Evolutionary conservation across 441 rosid species (phyloP), one percentile per base, ranked within the genome.

Genomic region (Croton laevigatus): DNA sequence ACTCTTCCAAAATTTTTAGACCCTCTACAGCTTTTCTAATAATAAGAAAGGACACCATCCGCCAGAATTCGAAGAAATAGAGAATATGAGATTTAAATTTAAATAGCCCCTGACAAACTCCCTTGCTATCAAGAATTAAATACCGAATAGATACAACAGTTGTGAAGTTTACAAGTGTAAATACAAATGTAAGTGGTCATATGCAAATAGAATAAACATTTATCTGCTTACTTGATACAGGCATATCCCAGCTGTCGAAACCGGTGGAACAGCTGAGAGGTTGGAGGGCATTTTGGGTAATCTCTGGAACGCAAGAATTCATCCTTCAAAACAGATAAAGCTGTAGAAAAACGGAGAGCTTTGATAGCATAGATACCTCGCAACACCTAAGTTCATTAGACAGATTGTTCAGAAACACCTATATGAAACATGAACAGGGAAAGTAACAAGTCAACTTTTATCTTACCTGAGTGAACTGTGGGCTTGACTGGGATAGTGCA

Each of bases 221-320:
- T 9, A 70, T 72, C 69, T 59, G 67, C 92, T 80, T 85, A 96
- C 99, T 81, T 91, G 81, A 91, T 93, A 75, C 98, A 91, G 34
- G 99, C 97, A 88, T 93, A 88, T 83, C 99, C 98, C 87, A 96
- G 81, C 71, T 93, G 97, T 69, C 96, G 88, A 80, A 93, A 93
- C 74, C 89, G 89, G 82, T 96, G 93, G 85, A 96, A 96, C 85
- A 96, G 75, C 74, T 81, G 94, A 63, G 99, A 91, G 59, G 98
- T 90, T 76, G 94, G 96, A 59, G 97, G 96, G 74, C 98, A 96
- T 70, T 93, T 93, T 72, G 99, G 99, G 80, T 96, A 91, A 86
- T 96, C 97, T 88, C 99, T 87, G 53, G 99, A 96, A 36, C 98
- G 97, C 80, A 89, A 77, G 79, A 96, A 91, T 75, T 96, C 99